Evolutionary conservation across 2,329 filamentous ascomycete species (phyloP).

Genomic region (Ustulina deusta): DNA sequence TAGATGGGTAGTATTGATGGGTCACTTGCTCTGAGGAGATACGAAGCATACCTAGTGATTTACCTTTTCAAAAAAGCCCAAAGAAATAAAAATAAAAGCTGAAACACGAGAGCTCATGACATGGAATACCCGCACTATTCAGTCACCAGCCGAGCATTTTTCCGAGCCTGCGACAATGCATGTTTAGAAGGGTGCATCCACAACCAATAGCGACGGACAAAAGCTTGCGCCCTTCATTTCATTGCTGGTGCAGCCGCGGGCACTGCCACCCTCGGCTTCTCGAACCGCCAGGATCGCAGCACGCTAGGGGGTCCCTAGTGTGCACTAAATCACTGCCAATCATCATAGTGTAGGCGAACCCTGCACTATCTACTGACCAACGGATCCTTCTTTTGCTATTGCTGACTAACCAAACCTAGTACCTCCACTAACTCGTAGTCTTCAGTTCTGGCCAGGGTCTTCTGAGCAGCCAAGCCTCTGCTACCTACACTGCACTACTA

Average conservation of each 20-base stretch:
- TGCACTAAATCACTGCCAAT: conserved; percentile 19
- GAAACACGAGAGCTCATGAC: conserved; percentile 32
- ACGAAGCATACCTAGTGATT: background rate
- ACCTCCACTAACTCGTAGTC: no score
- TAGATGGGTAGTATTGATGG: background rate
- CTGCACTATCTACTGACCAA: background rate
- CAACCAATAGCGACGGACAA: conserved; percentile 25
- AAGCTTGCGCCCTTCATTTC: conserved; percentile 36
- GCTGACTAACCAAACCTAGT: background rate
- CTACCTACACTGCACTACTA: no score
- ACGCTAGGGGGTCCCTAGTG: background rate
- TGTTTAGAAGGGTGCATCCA: conserved; percentile 29
- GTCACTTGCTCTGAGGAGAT: background rate
- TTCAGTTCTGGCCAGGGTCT: no score
- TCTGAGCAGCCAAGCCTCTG: no score
- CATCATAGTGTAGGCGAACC: conserved; percentile 16
- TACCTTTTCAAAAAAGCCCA: background rate
- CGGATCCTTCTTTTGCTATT: no score
- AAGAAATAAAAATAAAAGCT: background rate
- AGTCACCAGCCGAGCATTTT: conserved; percentile 18
- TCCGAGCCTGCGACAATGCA: conserved; percentile 35
- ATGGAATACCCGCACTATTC: conserved; percentile 6
- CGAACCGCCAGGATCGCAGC: conserved; percentile 28
- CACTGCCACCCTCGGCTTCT: conserved; percentile 38
- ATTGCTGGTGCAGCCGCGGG: conserved; percentile 25